Conservation (phyloP, 2,329 filamentous ascomycete species). For the Aureobasidium mangrovei region DNA sequence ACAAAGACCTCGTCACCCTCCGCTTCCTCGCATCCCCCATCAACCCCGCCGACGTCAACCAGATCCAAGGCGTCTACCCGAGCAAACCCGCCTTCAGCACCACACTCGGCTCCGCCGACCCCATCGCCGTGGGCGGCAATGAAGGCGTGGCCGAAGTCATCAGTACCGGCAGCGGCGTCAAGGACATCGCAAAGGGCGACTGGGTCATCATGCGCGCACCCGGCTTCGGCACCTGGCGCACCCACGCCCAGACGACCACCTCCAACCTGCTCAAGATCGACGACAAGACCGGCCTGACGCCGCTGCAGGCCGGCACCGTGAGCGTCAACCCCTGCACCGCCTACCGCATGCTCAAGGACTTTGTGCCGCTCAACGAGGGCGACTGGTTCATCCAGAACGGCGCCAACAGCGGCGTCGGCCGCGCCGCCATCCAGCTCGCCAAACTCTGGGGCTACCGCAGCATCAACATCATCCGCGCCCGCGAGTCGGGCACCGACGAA, state of each 20-base stretch:
- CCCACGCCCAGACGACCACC: constrained; percentile 62
- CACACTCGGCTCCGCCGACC: constrained; percentile 64
- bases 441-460: constrained; percentile 79
- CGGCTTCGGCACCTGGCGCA: constrained; percentile 89
- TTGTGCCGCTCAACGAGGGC: constrained; percentile 57
- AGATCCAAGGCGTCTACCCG: constrained; percentile 93
- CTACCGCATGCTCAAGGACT: constrained; percentile 85
- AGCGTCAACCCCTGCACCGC: constrained; percentile 90
- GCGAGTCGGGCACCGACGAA: constrained; percentile 58
- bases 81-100: constrained; percentile 70
- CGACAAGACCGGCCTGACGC: constrained; percentile 59
- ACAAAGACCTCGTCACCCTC: constrained; percentile 64
- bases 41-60: constrained; percentile 97
- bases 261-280: constrained; percentile 59
- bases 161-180: constrained; percentile 53
- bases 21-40: constrained; percentile 85
- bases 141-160: constrained; percentile 92
- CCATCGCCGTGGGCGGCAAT: constrained; percentile 74
- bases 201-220: constrained; percentile 86
- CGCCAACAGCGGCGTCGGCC: constrained; percentile 85
- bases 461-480: constrained; percentile 77
- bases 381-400: constrained; percentile 93
- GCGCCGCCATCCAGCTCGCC: constrained; percentile 83
- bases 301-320: constrained; percentile 77
- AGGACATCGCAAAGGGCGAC: constrained; percentile 63